Evolutionary conservation across 805 yeast species (phyloP).

Genomic region (Clavispora asparagi): DNA sequence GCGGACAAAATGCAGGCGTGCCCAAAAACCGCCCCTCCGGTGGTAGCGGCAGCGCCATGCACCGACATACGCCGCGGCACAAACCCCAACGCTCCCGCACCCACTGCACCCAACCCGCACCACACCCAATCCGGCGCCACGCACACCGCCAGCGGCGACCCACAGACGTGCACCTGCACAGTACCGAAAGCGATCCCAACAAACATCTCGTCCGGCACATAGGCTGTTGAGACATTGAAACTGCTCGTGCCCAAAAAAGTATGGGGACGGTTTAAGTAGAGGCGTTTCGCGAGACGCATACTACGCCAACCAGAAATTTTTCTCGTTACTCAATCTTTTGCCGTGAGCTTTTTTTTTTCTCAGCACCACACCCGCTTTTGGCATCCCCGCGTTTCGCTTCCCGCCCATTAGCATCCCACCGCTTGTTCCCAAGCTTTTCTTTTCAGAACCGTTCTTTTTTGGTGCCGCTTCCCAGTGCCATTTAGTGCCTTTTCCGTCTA

Average conservation of each 20-base stretch:
- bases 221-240: slow-evolving; percentile 17
- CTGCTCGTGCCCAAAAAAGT: slow-evolving; percentile 13
- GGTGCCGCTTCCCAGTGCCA: neutral
- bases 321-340: neutral
- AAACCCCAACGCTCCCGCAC: neutral
- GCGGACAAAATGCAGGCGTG: neutral
- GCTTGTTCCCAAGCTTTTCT: neutral
- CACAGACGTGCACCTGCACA: neutral
- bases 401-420: neutral
- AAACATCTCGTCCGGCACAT: slow-evolving; percentile 15
- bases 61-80: neutral
- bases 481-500: neutral
- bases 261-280: slow-evolving; percentile 1
- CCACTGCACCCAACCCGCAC: neutral
- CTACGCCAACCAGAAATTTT: neutral
- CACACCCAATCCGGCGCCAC: neutral
- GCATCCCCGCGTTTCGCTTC: neutral
- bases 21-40: neutral
- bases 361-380: neutral
- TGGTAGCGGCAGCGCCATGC: neutral
- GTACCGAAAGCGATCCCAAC: slow-evolving; percentile 10
- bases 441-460: neutral
- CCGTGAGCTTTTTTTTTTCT: neutral
- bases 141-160: neutral
- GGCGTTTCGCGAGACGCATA: neutral